A percentile compares a stretch with the other conserved stretches of the same genome.
Conservation (phyloP, 1,139 yeast species). For the Geotrichum candidum region DNA sequence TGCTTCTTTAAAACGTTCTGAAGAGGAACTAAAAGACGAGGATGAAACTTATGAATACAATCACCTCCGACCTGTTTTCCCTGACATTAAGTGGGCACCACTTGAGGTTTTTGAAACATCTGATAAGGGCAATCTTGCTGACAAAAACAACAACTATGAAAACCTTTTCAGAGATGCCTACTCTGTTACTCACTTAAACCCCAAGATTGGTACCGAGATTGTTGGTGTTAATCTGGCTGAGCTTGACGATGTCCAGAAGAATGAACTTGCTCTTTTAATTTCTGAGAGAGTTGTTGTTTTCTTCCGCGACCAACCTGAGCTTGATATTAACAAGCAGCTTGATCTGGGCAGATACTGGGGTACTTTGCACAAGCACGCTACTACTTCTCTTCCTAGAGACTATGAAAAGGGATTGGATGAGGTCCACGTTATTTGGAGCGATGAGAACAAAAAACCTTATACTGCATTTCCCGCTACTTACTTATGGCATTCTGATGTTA, state of each 20-base stretch:
- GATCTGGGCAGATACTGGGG: conserved; percentile 59
- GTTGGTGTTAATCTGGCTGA: conserved; percentile 48
- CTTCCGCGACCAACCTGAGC: conserved; percentile 54
- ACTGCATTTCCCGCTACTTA: conserved; percentile 27
- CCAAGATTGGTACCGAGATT: conserved; percentile 64
- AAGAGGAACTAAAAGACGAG: neutral
- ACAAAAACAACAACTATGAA: conserved; percentile 34
- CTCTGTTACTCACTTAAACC: conserved; percentile 42
- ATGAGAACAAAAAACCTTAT: conserved; percentile 29
- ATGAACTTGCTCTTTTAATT: conserved; percentile 58
- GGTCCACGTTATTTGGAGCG: neutral
- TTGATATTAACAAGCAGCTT: conserved; percentile 46
- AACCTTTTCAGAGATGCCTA: conserved; percentile 46
- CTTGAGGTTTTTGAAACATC: conserved; percentile 23
- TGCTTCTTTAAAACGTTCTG: neutral
- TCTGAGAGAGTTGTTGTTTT: conserved; percentile 66
- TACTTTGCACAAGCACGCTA: conserved; percentile 67
- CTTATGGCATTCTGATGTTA: conserved; percentile 62
- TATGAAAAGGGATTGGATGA: conserved; percentile 8
- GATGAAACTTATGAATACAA: conserved; percentile 4
- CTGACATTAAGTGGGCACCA: conserved; percentile 30
- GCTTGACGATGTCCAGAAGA: conserved; percentile 44
- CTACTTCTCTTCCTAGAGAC: conserved; percentile 59
- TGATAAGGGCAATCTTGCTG: conserved; percentile 16
- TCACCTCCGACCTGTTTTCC: conserved; percentile 29